Conservation (phyloP, 805 yeast genomes). For the Schwanniomyces yamadae region DNA sequence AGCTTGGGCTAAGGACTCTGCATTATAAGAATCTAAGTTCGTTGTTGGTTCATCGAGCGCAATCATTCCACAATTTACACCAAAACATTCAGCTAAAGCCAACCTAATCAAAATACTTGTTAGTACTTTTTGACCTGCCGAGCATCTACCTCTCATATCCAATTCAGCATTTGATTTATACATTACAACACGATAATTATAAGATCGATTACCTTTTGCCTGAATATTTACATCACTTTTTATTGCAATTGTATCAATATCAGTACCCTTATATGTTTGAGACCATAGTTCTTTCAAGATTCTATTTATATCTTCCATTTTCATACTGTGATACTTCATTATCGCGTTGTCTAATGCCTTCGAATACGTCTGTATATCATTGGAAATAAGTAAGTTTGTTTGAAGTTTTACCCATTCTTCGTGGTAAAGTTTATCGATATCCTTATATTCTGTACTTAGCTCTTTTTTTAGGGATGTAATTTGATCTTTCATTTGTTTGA, state of each 20-base stretch:
- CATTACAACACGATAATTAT: constrained; percentile 94
- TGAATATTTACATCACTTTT: constrained; percentile 68
- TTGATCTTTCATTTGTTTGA: constrained; percentile 78
- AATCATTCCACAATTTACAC: constrained; percentile 90
- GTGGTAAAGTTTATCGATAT: constrained; percentile 62
- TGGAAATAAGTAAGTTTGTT: constrained; percentile 70
- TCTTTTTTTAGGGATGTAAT: constrained; percentile 55
- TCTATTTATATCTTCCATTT: constrained; percentile 90
- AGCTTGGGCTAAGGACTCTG: constrained; percentile 82
- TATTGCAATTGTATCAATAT: constrained; percentile 86
- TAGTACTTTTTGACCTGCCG: constrained; percentile 95
- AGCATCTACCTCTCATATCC: constrained; percentile 97
- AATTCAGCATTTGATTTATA: constrained; percentile 85
- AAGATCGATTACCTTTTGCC: constrained; percentile 59
- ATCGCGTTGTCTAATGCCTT: constrained; percentile 90
- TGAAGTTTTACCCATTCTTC: constrained; percentile 74
- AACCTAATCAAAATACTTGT: constrained; percentile 89
- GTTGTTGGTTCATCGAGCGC: constrained; percentile 98
- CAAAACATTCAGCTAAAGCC: constrained; percentile 94
- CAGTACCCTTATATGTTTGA: constrained; percentile 90
- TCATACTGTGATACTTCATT: constrained; percentile 85
- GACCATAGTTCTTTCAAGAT: constrained; percentile 92
- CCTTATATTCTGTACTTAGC: constrained; percentile 65
- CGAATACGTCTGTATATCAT: constrained; percentile 77
- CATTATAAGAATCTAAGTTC: constrained; percentile 84